Percentiles rank a stretch among this genome's conserved stretches.
phyloP scores from a whole-genome alignment of 257 asterid genomes.

The Leonotis leonurus region DNA sequence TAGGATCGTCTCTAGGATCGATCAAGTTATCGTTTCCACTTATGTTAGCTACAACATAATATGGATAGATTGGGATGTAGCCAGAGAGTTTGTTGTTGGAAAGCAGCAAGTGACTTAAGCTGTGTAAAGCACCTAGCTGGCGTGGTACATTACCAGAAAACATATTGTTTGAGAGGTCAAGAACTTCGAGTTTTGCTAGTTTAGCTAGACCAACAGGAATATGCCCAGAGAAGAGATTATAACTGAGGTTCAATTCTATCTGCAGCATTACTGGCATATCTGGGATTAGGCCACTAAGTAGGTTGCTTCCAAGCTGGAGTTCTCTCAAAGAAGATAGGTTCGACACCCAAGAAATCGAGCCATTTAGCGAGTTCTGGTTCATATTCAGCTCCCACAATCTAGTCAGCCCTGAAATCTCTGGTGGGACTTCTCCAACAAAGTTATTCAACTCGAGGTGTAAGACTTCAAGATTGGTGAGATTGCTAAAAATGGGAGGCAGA shows the following conservation, averaged over 20 bases:
- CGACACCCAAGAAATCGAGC: constrained; percentile 46
- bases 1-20: not conserved
- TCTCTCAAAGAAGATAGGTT: constrained; percentile 30
- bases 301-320: constrained; percentile 75
- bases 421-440: constrained; percentile 52
- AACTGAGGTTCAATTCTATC: constrained; percentile 70
- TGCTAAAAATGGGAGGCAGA: constrained; percentile 37
- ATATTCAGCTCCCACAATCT: constrained; percentile 44
- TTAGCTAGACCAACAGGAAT: constrained; percentile 33
- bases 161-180: constrained; percentile 36
- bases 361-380: constrained; percentile 43
- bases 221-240: constrained; percentile 42
- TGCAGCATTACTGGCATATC: constrained; percentile 42
- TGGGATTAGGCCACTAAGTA: constrained; percentile 44
- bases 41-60: constrained; percentile 15
- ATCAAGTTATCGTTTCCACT: constrained; percentile 28
- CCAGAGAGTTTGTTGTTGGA: constrained; percentile 62
- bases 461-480: constrained; percentile 43
- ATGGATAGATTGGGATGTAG: constrained; percentile 25
- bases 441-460: constrained; percentile 46
- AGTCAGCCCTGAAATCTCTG: constrained; percentile 22
- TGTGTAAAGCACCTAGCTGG: constrained; percentile 13
- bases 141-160: constrained; percentile 53
- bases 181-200: constrained; percentile 42
- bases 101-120: constrained; percentile 45